Conservation (phyloP, 768 basidiomycete genomes). For the Goffeauzyma gilvescens region DNA sequence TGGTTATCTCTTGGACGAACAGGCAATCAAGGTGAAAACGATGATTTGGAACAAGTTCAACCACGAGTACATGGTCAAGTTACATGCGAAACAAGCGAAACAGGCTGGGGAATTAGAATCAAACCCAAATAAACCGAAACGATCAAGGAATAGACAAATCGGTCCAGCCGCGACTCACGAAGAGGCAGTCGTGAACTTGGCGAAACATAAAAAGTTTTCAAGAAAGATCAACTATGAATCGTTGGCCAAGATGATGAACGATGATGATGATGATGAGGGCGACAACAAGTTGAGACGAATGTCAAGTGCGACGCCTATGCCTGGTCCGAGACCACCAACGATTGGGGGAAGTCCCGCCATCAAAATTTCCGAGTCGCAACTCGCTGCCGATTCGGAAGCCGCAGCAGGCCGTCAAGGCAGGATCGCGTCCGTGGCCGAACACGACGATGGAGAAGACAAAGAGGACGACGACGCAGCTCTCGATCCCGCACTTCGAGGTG, state of each 20-base stretch:
- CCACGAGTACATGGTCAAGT: conserved; percentile 66
- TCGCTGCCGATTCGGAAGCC: neutral
- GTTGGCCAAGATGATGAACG: conserved; percentile 2
- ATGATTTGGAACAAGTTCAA: conserved; percentile 89
- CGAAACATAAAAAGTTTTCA: neutral
- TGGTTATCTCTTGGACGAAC: conserved; percentile 49
- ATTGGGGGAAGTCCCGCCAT: too few species aligned
- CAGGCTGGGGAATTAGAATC: conserved; percentile 5
- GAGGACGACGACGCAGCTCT: neutral
- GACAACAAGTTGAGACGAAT: conserved; percentile 3
- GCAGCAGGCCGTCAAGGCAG: neutral
- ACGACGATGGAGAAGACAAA: conserved; percentile 3
- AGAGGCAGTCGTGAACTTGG: neutral
- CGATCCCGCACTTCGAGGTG: neutral
- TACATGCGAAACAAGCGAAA: conserved; percentile 38
- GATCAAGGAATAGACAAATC: neutral
- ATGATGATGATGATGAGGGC: conserved; percentile 1
- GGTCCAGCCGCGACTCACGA: neutral
- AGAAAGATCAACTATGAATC: conserved; percentile 6
- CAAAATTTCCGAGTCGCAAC: neutral
- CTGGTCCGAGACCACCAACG: neutral
- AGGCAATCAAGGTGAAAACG: conserved; percentile 69
- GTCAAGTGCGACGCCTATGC: neutral
- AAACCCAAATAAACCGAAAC: neutral
- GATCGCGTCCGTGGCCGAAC: neutral